Conservation (phyloP, 441 rosid genomes). For the Brassica balearica region DNA sequence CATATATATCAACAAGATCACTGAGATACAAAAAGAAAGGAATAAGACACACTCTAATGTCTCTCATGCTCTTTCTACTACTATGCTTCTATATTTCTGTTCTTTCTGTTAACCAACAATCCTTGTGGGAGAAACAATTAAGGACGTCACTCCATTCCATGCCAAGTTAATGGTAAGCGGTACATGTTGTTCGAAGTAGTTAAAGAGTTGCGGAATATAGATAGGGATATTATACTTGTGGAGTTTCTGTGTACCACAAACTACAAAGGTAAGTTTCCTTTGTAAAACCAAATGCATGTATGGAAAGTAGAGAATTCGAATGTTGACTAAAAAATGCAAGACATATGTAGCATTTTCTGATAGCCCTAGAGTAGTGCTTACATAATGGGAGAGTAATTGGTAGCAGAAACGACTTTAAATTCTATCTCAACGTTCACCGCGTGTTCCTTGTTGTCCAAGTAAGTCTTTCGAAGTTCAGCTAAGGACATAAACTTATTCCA, state of each 20-base stretch:
- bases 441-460: conserved; percentile 5
- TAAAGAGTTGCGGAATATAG: background rate
- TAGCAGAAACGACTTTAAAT: background rate
- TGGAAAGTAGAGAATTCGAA: background rate
- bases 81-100: no score
- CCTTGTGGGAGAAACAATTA: background rate
- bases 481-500: background rate
- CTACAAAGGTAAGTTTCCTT: background rate
- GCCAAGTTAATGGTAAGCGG: conserved; percentile 2
- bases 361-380: background rate
- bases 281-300: background rate
- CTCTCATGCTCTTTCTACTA: no score
- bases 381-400: background rate
- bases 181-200: background rate
- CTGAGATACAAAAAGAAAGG: no score
- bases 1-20: no score
- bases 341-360: background rate
- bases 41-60: no score
- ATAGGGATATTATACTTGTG: background rate
- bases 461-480: background rate
- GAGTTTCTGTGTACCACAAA: background rate
- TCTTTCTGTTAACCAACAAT: background rate
- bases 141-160: background rate
- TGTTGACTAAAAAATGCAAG: background rate
- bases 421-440: background rate